Evolutionary conservation across 208 protist species (phyloP).

Genomic region (Leishmania braziliensis): DNA sequence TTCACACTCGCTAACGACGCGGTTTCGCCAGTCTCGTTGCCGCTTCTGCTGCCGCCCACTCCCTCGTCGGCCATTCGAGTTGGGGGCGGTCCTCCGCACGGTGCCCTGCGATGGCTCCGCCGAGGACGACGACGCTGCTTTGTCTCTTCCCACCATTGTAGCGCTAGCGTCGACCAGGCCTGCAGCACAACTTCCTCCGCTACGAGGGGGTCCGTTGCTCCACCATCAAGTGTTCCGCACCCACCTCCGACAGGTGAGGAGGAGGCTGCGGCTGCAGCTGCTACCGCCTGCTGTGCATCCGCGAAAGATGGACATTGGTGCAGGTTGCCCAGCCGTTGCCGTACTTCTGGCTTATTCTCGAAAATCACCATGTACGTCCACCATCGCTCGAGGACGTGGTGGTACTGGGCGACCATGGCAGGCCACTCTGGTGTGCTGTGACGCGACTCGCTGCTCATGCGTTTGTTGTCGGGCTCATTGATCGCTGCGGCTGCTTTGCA

Average conservation of each 20-base stretch:
- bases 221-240: neutral
- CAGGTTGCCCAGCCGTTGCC: slow-evolving; percentile 18
- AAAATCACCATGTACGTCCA: slow-evolving; percentile 30
- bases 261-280: neutral
- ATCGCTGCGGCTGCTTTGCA: slow-evolving; percentile 2
- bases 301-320: slow-evolving; percentile 15
- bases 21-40: slow-evolving; percentile 10
- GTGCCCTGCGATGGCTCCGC: slow-evolving; percentile 5
- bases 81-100: slow-evolving; percentile 2
- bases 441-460: neutral
- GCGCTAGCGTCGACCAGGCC: slow-evolving; percentile 24
- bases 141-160: slow-evolving; percentile 34
- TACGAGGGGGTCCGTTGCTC: neutral
- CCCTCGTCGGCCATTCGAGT: slow-evolving; percentile 1
- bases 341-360: slow-evolving; percentile 23
- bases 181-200: slow-evolving; percentile 18
- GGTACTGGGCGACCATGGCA: slow-evolving; percentile 23
- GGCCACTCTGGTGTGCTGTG: slow-evolving; percentile 6
- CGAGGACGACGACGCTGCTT: slow-evolving; percentile 25
- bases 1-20: slow-evolving; percentile 18
- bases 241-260: neutral
- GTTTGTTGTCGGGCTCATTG: neutral
- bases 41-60: neutral
- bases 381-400: slow-evolving; percentile 29
- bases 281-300: slow-evolving; percentile 18